A percentile compares a stretch with the other conserved stretches of the same genome.
These are phyloP conservation scores for Aspergillus japonicus DNA, from an alignment of 2,329 filamentous ascomycete species.

Conservation along the genomic window DNA sequence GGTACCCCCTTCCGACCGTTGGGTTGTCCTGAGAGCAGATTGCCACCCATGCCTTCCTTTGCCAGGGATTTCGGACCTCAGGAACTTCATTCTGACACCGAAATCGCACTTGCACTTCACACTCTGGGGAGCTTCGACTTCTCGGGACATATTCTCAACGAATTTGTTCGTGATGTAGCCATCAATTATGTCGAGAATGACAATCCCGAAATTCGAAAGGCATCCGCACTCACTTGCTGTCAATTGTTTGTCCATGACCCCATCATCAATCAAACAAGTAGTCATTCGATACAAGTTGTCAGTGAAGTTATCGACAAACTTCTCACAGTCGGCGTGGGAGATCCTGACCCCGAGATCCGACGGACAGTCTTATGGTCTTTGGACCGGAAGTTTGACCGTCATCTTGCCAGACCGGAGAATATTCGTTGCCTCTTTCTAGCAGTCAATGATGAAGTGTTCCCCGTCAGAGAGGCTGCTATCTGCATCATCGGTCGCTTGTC, in stretches of 20 bases:
- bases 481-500: slow-evolving; percentile 93
- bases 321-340: slow-evolving; percentile 89
- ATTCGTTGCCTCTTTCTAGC: slow-evolving; percentile 94
- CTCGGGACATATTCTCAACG: slow-evolving; percentile 83
- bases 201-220: slow-evolving; percentile 87
- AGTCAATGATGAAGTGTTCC: slow-evolving; percentile 90
- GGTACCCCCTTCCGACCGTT: slow-evolving; percentile 89
- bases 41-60: slow-evolving; percentile 76
- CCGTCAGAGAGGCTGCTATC: slow-evolving; percentile 90
- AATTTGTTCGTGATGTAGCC: slow-evolving; percentile 96
- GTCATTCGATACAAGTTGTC: slow-evolving; percentile 94
- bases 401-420: slow-evolving; percentile 96
- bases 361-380: slow-evolving; percentile 84
- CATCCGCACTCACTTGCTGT: slow-evolving; percentile 93
- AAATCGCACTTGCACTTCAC: slow-evolving; percentile 89
- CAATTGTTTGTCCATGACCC: slow-evolving; percentile 96
- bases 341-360: slow-evolving; percentile 84
- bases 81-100: slow-evolving; percentile 77
- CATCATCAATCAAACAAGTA: slow-evolving; percentile 96
- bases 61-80: slow-evolving; percentile 82
- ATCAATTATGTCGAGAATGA: slow-evolving; percentile 98
- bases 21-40: slow-evolving; percentile 84
- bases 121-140: slow-evolving; percentile 99
- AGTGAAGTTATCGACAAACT: slow-evolving; percentile 97
- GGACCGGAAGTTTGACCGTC: slow-evolving; percentile 90